phyloP scores from a whole-genome alignment of 371 early-diverging fungal genomes.

The Dinochytrium kinnereticum region DNA sequence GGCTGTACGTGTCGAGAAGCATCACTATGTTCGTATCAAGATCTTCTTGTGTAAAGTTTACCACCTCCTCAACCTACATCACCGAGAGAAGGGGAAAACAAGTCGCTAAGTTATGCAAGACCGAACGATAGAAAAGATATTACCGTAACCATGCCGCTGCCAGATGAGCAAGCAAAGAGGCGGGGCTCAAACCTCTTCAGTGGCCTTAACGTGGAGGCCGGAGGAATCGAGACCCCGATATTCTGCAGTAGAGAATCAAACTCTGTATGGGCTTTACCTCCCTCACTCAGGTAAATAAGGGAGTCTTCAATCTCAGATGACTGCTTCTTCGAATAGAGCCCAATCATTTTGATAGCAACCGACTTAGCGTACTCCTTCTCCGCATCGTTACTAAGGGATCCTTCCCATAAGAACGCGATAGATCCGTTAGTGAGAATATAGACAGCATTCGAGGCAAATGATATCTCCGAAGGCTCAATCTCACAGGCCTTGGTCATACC shows the following conservation, averaged over 20 bases:
- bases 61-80: constrained; percentile 33
- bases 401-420: constrained; percentile 16
- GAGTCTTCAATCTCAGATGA: background rate
- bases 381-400: background rate
- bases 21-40: constrained; percentile 33
- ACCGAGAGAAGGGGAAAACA: no score
- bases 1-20: constrained; percentile 23
- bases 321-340: background rate
- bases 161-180: constrained; percentile 30
- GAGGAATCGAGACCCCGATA: background rate
- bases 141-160: constrained; percentile 35
- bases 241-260: background rate
- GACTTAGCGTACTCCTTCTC: constrained; percentile 8
- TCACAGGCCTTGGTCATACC: constrained; percentile 25
- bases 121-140: background rate
- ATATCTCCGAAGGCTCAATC: constrained; percentile 12
- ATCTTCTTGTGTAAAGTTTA: constrained; percentile 37
- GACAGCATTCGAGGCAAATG: constrained; percentile 22
- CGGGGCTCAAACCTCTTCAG: constrained; percentile 6
- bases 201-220: background rate
- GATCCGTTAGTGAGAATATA: background rate
- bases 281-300: background rate
- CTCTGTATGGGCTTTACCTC: background rate
- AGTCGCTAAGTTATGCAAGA: background rate
- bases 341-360: background rate